Evolutionary conservation across 2,329 filamentous ascomycete genomes (phyloP).

Genomic region (Epichloe coenophiala): DNA sequence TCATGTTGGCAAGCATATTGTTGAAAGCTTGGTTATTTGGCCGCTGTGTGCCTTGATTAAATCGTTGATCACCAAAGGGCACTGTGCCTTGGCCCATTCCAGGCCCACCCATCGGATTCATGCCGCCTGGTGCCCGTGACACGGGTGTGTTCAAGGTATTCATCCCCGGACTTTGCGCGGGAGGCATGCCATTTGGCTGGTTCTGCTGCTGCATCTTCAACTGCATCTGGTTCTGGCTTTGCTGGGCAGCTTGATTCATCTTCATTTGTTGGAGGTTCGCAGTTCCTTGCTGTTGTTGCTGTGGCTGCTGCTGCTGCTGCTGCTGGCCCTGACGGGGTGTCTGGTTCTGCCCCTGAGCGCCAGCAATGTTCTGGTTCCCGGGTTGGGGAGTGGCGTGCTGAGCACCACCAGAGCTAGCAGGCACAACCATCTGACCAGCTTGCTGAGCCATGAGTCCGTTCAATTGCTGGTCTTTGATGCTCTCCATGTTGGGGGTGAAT

Average conservation of each 20-base stretch:
- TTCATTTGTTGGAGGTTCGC: constrained; percentile 19
- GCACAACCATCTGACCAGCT: constrained; percentile 43
- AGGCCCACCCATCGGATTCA: constrained; percentile 28
- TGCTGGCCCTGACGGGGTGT: constrained; percentile 24
- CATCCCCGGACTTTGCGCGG: constrained; percentile 46
- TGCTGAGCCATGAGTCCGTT: constrained; percentile 40
- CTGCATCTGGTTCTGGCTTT: constrained; percentile 23
- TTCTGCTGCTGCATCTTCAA: constrained; percentile 36
- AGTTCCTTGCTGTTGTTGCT: constrained; percentile 15
- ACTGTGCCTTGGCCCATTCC: constrained; percentile 30
- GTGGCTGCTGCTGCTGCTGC: constrained; percentile 11
- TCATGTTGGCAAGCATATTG: constrained; percentile 30
- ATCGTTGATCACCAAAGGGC: constrained; percentile 37
- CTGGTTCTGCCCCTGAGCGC: constrained; percentile 30
- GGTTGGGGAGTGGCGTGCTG: constrained; percentile 37
- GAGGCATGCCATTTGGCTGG: constrained; percentile 38
- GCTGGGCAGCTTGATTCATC: constrained; percentile 21
- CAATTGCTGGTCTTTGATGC: constrained; percentile 45
- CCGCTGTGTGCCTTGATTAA: constrained; percentile 38
- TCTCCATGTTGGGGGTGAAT: constrained; percentile 36
- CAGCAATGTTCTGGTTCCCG: constrained; percentile 27
- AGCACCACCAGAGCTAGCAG: constrained; percentile 33
- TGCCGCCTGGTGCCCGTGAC: constrained; percentile 28
- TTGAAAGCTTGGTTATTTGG: constrained; percentile 29
- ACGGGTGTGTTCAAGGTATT: constrained; percentile 42